A percentile compares a stretch with the other conserved stretches of the same genome.
Conservation (phyloP, 345 rosid species). For the Noccaea bulbosa region DNA sequence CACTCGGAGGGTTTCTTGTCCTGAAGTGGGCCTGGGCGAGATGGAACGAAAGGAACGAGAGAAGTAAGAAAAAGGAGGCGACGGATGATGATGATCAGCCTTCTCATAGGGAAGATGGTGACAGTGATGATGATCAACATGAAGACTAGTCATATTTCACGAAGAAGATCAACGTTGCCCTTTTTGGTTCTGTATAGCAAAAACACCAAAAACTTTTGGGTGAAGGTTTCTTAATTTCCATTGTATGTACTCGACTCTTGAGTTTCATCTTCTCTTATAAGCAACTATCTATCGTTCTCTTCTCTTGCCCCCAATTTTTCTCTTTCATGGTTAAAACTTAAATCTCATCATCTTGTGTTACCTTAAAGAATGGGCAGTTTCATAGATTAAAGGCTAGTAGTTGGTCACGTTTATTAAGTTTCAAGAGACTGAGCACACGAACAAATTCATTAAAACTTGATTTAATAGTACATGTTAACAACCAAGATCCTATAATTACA, state of each 20-base stretch:
- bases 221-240: slow-evolving; percentile 33
- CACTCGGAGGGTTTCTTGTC: slow-evolving; percentile 78
- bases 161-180: slow-evolving; percentile 9
- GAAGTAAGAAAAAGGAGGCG: slow-evolving; percentile 50
- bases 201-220: slow-evolving; percentile 12
- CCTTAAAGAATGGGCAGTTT: no score
- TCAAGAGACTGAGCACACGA: neutral
- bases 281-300: neutral
- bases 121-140: slow-evolving; percentile 30
- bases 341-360: slow-evolving; percentile 2
- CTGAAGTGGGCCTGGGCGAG: slow-evolving; percentile 86
- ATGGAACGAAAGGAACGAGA: slow-evolving; percentile 81
- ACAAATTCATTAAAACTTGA: neutral
- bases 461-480: neutral
- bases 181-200: slow-evolving; percentile 44
- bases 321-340: neutral
- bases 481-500: neutral
- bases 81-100: slow-evolving; percentile 42
- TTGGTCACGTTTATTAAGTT: neutral
- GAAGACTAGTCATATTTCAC: slow-evolving; percentile 34
- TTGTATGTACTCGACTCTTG: slow-evolving; percentile 24
- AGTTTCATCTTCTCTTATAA: slow-evolving; percentile 29
- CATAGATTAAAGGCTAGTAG: no score
- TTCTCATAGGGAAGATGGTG: slow-evolving; percentile 18
- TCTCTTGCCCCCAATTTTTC: neutral